A percentile compares a stretch with the other conserved stretches of the same genome.
Conservation (phyloP, 345 rosid species). For the Acer yangbiense region DNA sequence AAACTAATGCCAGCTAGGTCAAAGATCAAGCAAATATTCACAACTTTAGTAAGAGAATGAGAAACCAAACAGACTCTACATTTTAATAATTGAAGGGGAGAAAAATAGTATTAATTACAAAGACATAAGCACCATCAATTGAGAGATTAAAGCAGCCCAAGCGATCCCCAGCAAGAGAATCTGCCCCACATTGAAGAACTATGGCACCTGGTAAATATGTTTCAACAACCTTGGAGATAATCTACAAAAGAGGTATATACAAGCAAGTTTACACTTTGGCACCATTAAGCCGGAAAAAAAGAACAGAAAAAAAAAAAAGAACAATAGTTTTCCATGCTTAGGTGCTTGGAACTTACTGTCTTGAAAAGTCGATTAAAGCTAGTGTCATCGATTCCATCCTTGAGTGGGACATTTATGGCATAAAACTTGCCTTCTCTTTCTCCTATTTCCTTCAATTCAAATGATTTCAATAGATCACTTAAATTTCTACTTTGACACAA, state of each 20-base stretch:
- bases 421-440: constrained; percentile 95
- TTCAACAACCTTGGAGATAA: constrained; percentile 89
- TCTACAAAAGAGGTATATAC: constrained; percentile 41
- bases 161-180: constrained; percentile 97
- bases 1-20: neutral
- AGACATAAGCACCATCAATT: constrained; percentile 81
- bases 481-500: constrained; percentile 18
- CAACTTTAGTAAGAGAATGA: constrained; percentile 1
- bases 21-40: constrained; percentile 19
- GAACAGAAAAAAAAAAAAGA: neutral
- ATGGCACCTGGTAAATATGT: constrained; percentile 87
- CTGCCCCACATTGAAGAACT: constrained; percentile 99
- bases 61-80: constrained; percentile 8
- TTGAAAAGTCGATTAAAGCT: constrained; percentile 95
- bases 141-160: constrained; percentile 98
- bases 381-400: constrained; percentile 94
- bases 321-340: constrained; percentile 6
- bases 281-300: neutral
- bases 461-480: constrained; percentile 26
- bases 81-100: neutral
- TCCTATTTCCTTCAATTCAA: constrained; percentile 81
- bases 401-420: constrained; percentile 94
- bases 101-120: constrained; percentile 45
- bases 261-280: constrained; percentile 18
- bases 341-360: constrained; percentile 54